Evolutionary conservation across 2,329 filamentous ascomycete genomes (phyloP).

Genomic region (Botrytis cinerea): DNA sequence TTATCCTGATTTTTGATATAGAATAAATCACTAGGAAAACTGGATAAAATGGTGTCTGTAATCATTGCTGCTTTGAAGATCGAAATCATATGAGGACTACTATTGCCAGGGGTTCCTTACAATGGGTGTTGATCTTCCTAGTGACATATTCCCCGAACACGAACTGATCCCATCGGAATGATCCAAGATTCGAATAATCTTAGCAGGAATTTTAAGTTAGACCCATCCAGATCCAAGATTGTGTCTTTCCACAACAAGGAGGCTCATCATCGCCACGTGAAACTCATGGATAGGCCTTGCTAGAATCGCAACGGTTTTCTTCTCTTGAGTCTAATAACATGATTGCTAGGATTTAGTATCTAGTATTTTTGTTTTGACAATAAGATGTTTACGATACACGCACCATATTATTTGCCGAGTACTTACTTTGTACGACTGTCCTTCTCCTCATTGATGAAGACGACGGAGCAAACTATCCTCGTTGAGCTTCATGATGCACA

Average conservation of each 20-base stretch:
- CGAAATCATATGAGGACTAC: constrained; percentile 14
- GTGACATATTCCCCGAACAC: constrained; percentile 17
- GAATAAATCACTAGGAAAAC: not conserved
- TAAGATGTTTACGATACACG: not conserved
- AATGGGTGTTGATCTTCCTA: constrained; percentile 3
- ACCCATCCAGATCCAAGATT: not conserved
- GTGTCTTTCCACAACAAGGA: not conserved
- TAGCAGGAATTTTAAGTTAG: not conserved
- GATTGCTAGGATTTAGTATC: not conserved
- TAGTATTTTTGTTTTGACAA: not conserved
- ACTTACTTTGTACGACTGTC: not conserved
- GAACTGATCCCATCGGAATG: constrained; percentile 17
- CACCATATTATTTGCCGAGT: not conserved
- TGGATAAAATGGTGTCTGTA: constrained; percentile 6
- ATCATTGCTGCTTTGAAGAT: constrained; percentile 1
- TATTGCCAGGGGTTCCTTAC: not conserved
- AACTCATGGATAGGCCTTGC: constrained; percentile 24
- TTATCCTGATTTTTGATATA: not conserved
- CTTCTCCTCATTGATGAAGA: not conserved
- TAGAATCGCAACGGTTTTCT: constrained; percentile 23
- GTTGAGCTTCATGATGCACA: constrained; percentile 20
- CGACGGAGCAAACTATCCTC: constrained; percentile 18
- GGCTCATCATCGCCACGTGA: constrained; percentile 22
- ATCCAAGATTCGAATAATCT: constrained; percentile 14
- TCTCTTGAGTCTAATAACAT: not conserved